Evolutionary conservation across 2,329 filamentous ascomycete genomes (phyloP).

Genomic region (Colletotrichum viniferum): DNA sequence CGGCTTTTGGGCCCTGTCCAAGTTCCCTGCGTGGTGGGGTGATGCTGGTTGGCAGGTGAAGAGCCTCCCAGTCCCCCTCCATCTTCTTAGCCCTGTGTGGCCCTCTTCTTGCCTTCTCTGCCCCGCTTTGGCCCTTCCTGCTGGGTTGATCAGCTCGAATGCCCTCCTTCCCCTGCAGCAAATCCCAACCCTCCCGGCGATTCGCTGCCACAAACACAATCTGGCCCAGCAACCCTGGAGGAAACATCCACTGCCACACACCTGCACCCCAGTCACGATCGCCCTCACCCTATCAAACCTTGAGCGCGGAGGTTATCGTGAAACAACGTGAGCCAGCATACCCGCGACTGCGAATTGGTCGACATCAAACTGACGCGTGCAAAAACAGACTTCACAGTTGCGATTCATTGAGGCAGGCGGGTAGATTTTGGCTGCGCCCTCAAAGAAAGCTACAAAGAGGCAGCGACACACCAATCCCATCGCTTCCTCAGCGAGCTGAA

Average conservation of each 20-base stretch:
- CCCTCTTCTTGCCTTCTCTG: not conserved
- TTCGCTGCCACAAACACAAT: constrained; percentile 7
- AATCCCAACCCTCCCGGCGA: not conserved
- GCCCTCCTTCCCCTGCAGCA: constrained; percentile 3
- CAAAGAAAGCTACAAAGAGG: not conserved
- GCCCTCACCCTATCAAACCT: constrained; percentile 10
- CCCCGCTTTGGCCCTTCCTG: not conserved
- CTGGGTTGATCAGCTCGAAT: not conserved
- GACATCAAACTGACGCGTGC: not conserved
- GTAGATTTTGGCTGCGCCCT: not conserved
- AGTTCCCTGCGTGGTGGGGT: not conserved
- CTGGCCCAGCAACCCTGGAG: constrained; percentile 9
- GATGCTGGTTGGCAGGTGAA: constrained; percentile 16
- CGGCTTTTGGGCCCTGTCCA: not conserved
- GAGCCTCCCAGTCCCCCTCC: constrained; percentile 1
- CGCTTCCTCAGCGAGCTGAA: not conserved
- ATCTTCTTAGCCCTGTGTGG: not conserved
- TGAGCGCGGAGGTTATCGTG: not conserved
- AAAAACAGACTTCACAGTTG: not conserved
- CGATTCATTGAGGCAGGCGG: not conserved
- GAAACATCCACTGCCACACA: not conserved
- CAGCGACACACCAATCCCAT: not conserved
- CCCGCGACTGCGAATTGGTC: not conserved
- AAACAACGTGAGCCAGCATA: constrained; percentile 7
- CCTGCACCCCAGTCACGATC: constrained; percentile 2